Evolutionary conservation across 1,284 basidiomycete species (phyloP).

Genomic region (Ustilago crameri): DNA sequence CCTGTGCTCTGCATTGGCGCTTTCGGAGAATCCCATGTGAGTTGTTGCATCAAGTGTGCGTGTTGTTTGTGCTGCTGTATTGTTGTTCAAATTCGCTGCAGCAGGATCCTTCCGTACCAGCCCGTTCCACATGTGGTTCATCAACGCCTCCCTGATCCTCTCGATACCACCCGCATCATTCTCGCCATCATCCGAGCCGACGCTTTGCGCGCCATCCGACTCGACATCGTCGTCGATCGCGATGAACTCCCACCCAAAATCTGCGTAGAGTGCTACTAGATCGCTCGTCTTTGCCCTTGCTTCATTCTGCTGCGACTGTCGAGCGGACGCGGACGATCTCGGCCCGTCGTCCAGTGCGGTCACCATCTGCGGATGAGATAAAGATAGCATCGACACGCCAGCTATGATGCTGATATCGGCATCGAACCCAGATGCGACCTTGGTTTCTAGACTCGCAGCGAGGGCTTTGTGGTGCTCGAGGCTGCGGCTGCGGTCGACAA

Average conservation of each 20-base stretch:
- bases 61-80: neutral
- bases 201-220: neutral
- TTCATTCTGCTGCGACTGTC: neutral
- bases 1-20: constrained; percentile 1
- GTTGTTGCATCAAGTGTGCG: neutral
- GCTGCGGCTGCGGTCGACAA: constrained; percentile 32
- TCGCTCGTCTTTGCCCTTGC: constrained; percentile 28
- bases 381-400: constrained; percentile 22
- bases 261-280: constrained; percentile 51
- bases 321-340: neutral
- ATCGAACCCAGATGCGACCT: constrained; percentile 23
- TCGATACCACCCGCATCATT: constrained; percentile 48
- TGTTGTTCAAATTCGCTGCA: neutral
- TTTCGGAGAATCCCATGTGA: constrained; percentile 17
- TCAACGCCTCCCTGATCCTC: constrained; percentile 55
- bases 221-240: constrained; percentile 37
- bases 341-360: constrained; percentile 20
- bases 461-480: constrained; percentile 25
- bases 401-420: constrained; percentile 43
- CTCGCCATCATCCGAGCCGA: constrained; percentile 6
- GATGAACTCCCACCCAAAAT: constrained; percentile 60
- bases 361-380: constrained; percentile 10
- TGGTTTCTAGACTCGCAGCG: constrained; percentile 16
- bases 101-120: constrained; percentile 39
- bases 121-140: constrained; percentile 58